Evolutionary conservation across 192 early-diverging fungal genomes (phyloP).

Genomic region (Podila clonocystis): DNA sequence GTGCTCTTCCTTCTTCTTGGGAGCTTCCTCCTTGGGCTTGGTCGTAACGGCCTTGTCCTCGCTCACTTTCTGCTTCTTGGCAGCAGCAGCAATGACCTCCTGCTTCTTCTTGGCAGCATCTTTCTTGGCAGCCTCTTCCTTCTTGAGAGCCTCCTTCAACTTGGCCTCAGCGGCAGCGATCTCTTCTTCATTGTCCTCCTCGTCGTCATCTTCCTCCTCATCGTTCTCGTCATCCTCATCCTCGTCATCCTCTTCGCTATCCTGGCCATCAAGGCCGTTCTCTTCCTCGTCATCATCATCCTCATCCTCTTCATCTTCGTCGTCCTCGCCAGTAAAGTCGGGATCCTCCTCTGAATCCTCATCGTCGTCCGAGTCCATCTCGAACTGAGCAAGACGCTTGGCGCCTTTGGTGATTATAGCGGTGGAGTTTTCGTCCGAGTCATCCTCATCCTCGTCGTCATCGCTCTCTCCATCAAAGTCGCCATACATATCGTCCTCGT

Average conservation of each 20-base stretch:
- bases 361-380: slow-evolving; percentile 31
- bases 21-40: slow-evolving; percentile 50
- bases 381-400: slow-evolving; percentile 31
- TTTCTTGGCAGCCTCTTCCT: slow-evolving; percentile 39
- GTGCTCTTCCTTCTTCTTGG: slow-evolving; percentile 49
- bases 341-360: slow-evolving; percentile 48
- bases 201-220: slow-evolving; percentile 13
- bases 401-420: slow-evolving; percentile 25
- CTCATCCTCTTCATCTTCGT: slow-evolving; percentile 42
- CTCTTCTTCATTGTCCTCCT: slow-evolving; percentile 11
- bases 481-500: slow-evolving; percentile 24
- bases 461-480: slow-evolving; percentile 35
- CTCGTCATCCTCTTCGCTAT: slow-evolving; percentile 7
- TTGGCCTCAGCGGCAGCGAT: neutral
- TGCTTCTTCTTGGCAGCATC: slow-evolving; percentile 35
- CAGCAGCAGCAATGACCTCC: slow-evolving; percentile 2
- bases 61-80: slow-evolving; percentile 25
- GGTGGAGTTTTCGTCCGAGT: slow-evolving; percentile 1
- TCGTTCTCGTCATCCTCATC: slow-evolving; percentile 7
- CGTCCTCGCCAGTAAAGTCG: slow-evolving; percentile 38
- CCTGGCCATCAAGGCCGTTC: neutral
- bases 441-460: slow-evolving; percentile 23
- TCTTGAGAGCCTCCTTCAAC: slow-evolving; percentile 1
- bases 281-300: slow-evolving; percentile 6
- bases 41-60: slow-evolving; percentile 22